Conservation (phyloP, 1,139 yeast genomes). For the Kodamaea alishanica region DNA sequence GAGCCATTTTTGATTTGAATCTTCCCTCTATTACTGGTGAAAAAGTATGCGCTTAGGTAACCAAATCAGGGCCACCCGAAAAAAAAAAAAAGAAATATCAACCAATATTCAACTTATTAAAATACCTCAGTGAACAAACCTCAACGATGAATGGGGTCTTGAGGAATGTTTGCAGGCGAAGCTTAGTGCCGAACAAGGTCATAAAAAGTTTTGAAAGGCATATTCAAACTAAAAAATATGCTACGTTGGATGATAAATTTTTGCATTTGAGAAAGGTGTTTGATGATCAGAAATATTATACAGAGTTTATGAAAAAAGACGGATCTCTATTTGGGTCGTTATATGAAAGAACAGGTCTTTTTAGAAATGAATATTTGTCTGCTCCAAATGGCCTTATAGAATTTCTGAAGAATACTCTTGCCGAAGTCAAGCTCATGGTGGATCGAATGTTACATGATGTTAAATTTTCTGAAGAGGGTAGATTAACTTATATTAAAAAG, state of each 20-base stretch:
- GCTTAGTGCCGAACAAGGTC: too few relatives aligned
- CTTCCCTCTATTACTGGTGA: too few relatives aligned
- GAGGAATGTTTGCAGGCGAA: background rate
- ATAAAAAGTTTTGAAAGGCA: too few relatives aligned
- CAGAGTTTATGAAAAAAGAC: conserved; percentile 26
- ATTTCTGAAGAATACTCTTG: conserved; percentile 63
- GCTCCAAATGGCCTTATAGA: conserved; percentile 67
- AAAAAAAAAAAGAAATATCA: too few relatives aligned
- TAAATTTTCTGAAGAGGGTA: conserved; percentile 39
- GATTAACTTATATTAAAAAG: conserved; percentile 53
- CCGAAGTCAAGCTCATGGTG: conserved; percentile 61
- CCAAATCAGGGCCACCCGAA: too few relatives aligned
- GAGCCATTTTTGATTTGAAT: too few relatives aligned
- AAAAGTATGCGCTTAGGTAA: too few relatives aligned
- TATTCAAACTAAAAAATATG: background rate
- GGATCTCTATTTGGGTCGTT: conserved; percentile 4
- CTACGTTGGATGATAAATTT: conserved; percentile 1
- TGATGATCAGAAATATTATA: conserved; percentile 45
- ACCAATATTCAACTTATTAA: too few relatives aligned
- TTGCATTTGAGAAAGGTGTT: conserved; percentile 34
- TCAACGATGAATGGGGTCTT: background rate
- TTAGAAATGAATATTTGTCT: conserved; percentile 64
- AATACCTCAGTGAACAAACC: too few relatives aligned
- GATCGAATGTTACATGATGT: conserved; percentile 49
- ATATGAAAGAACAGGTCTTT: conserved; percentile 54